Percentiles rank a stretch among this genome's conserved stretches.
Conservation (phyloP, 495 filamentous ascomycete genomes). For the Penicillium silybi region DNA sequence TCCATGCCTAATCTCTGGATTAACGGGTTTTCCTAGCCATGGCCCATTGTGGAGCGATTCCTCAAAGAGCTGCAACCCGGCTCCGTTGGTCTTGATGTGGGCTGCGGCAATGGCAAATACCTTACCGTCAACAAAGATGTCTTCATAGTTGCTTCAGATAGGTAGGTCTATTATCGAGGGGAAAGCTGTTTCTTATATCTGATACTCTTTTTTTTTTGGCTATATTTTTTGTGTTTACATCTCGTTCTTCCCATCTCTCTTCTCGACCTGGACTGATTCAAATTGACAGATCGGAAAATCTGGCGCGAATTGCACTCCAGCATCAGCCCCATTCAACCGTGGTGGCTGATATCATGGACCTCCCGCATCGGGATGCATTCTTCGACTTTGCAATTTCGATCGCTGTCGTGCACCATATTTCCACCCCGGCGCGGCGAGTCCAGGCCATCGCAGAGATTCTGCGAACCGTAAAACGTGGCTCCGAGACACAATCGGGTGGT, state of each 20-base stretch:
- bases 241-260: slow-evolving; percentile 9
- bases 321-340: slow-evolving; percentile 60
- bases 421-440: slow-evolving; percentile 69
- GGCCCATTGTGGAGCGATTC: slow-evolving; percentile 87
- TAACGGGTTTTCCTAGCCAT: slow-evolving; percentile 55
- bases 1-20: not conserved
- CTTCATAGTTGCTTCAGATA: slow-evolving; percentile 83
- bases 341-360: slow-evolving; percentile 67
- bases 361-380: slow-evolving; percentile 60
- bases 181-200: slow-evolving; percentile 1
- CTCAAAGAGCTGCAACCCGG: slow-evolving; percentile 63
- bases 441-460: slow-evolving; percentile 71
- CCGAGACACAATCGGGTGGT: slow-evolving; percentile 42
- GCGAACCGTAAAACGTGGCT: slow-evolving; percentile 53
- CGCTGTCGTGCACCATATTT: slow-evolving; percentile 92
- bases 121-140: slow-evolving; percentile 72
- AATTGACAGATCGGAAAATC: slow-evolving; percentile 57
- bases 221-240: slow-evolving; percentile 6
- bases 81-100: slow-evolving; percentile 81
- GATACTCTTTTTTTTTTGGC: slow-evolving; percentile 7
- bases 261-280: slow-evolving; percentile 16
- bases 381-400: slow-evolving; percentile 96
- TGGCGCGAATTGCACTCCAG: slow-evolving; percentile 66
- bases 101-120: slow-evolving; percentile 96
- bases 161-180: slow-evolving; percentile 44